Base-by-base conservation (phyloP, 495 filamentous ascomycete species). In the Cryomyces antarcticus region DNA sequence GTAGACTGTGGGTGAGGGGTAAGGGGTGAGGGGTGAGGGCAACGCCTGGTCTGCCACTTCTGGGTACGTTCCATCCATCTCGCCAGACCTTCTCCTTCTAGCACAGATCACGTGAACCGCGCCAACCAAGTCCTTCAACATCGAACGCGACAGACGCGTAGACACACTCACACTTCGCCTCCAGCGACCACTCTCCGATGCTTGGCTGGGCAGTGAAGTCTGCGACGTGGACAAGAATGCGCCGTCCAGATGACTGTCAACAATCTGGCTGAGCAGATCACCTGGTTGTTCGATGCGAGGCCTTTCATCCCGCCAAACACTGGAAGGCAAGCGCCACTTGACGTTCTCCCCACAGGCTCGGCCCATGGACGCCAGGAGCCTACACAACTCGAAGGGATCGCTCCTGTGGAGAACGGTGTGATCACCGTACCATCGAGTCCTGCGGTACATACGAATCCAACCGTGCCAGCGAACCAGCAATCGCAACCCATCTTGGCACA, bases 181-280 rank as follows among this genome's bases (percentile, higher is more conserved):
- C n/a, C n/a, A n/a, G n/a, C n/a, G n/a, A n/a, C n/a, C n/a, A n/a
- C n/a, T n/a, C n/a, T n/a, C n/a, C n/a, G n/a, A n/a, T n/a, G n/a
- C n/a, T n/a, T n/a, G n/a, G n/a, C n/a, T n/a, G n/a, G n/a, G n/a
- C n/a, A n/a, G n/a, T n/a, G n/a, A n/a, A n/a, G n/a, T n/a, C n/a
- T n/a, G n/a, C n/a, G n/a, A n/a, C n/a, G n/a, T 35, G 7, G 33
- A 7, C 33, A 35, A 12, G 12, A 7, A 35, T 35, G 33, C 12
- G 7, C 7, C 33, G 33, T 35, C 33, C 33, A 35, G 33, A 80
- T 80, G 76, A 78, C 76, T 64, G 64, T 62, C 57, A 70, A 78
- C 58, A 78, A 78, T 58, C 61, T 78, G 41, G 55, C 52, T 47
- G 62, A 62, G 51, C 71, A 78, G 45, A 61, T 76, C 50, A 62